Percentiles rank a stretch among this genome's conserved stretches.
These are phyloP conservation scores for Strobilomyces dryophilus DNA, from an alignment of 768 basidiomycete species.

Conservation along the genomic window DNA sequence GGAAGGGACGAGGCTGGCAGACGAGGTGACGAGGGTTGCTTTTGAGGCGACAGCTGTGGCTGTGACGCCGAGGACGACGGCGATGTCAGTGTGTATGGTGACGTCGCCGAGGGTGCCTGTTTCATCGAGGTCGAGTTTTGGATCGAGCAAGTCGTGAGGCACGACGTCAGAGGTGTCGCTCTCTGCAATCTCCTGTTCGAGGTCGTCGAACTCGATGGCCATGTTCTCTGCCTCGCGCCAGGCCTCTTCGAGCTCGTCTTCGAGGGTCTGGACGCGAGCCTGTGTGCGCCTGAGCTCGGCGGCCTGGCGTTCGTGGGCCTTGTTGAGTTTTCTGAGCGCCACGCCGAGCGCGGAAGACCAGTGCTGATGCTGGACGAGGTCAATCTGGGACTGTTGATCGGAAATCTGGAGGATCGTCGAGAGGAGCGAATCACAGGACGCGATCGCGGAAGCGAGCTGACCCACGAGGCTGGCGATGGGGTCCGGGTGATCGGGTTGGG, in stretches of 20 bases:
- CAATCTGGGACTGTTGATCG: conserved; percentile 65
- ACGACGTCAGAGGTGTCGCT: conserved; percentile 2
- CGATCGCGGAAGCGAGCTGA: conserved; percentile 58
- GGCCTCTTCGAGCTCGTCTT: conserved; percentile 73
- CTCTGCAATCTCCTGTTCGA: conserved; percentile 36
- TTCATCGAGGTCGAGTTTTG: conserved; percentile 23
- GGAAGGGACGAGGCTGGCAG: neutral
- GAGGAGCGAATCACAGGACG: conserved; percentile 54
- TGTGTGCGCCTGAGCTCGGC: conserved; percentile 50
- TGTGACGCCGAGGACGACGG: conserved; percentile 35
- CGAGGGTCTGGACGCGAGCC: conserved; percentile 48
- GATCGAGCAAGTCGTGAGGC: neutral
- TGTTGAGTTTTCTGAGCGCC: conserved; percentile 76
- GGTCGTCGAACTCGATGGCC: conserved; percentile 67
- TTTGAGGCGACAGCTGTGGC: conserved; percentile 36
- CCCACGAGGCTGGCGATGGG: conserved; percentile 41
- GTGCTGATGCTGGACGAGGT: conserved; percentile 57
- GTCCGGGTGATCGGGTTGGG: conserved; percentile 1
- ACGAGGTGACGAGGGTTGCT: conserved; percentile 28
- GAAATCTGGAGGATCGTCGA: conserved; percentile 53
- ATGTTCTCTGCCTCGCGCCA: conserved; percentile 76
- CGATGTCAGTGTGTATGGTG: conserved; percentile 25
- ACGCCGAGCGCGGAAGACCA: conserved; percentile 74
- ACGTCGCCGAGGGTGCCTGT: conserved; percentile 21
- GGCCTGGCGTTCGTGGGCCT: conserved; percentile 63